Base-by-base conservation (phyloP, 1,284 basidiomycete genomes). In the Leccinum insigne region DNA sequence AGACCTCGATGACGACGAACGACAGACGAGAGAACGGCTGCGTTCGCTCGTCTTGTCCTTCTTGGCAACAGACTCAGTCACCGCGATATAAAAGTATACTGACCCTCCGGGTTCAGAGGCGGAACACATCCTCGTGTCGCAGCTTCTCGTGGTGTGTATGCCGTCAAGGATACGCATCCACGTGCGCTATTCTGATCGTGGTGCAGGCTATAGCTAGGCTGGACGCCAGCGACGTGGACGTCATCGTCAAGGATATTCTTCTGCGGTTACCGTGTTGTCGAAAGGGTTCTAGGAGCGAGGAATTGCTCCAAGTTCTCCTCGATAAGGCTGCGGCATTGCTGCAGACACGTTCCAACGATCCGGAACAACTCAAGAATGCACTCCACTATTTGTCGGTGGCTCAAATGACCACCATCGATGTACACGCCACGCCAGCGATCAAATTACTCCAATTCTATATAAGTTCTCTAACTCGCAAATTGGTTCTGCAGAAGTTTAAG, bases 41-140 rank as follows among this genome's bases (percentile, higher is more conserved):
- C 82, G 88, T 64, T 79, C 79, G 0, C 79, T 90, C 32, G 89
- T 91, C 23, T 70, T 90, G 52, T 79, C 80, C 8, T 91, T 90
- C 75, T 75, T 91, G 62, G 79, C 80, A 18, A 81, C 78, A 60
- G 84, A 86, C 65, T 85, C 86, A 23, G 84, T 81, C 68, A 76
- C 76, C 21, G 78, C 78, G 8, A 82, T 87, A 61, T 79, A 81
- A 67, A 80, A 80, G 52, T 78, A 85, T 70, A 81, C 82, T 5
- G 75, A 77, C 56, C 72, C 75, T 52, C 77, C 79, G n/a, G 81
- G 78, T 7, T 81, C 77, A 63, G 77, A 80, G 32, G 81, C 82
- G 1, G 88, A 89, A 70, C 76, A 79, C 2, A 73, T 82, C 11
- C 75, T 90, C 0, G 77, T 86, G 35, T 72, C 80, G 2, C 82